Evolutionary conservation across 1,284 basidiomycete genomes (phyloP).

Genomic region (Microbotryum silenes-acaulis): DNA sequence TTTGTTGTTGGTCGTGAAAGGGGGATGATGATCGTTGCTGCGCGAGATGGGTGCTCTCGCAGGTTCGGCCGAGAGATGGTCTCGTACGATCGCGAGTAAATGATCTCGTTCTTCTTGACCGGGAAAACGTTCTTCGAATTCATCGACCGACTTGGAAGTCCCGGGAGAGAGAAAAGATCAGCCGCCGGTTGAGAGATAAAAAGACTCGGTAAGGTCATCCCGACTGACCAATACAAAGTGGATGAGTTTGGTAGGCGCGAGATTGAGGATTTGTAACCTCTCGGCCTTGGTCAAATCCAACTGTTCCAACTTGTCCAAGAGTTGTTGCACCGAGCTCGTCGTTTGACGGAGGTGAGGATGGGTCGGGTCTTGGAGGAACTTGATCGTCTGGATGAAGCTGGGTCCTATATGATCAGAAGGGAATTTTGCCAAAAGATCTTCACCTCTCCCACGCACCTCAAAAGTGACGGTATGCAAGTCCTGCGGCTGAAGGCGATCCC

Average conservation of each 20-base stretch:
- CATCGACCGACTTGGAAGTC: slow-evolving; percentile 69
- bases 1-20: background rate
- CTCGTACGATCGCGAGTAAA: slow-evolving; percentile 54
- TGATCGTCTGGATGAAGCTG: slow-evolving; percentile 55
- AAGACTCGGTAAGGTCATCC: background rate
- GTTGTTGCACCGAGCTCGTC: slow-evolving; percentile 54
- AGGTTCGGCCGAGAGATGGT: slow-evolving; percentile 12
- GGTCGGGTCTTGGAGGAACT: slow-evolving; percentile 65
- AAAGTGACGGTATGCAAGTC: slow-evolving; percentile 82
- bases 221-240: slow-evolving; percentile 78
- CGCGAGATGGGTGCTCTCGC: background rate
- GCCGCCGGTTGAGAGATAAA: background rate
- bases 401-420: too few relatives aligned
- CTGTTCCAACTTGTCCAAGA: slow-evolving; percentile 59
- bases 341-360: slow-evolving; percentile 64
- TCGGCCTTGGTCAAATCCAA: slow-evolving; percentile 79
- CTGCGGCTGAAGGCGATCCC: slow-evolving; percentile 40
- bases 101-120: slow-evolving; percentile 58
- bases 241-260: slow-evolving; percentile 70
- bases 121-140: slow-evolving; percentile 68
- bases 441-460: slow-evolving; percentile 52
- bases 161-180: background rate
- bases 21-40: background rate
- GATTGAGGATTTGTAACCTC: slow-evolving; percentile 81
- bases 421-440: too few relatives aligned